Evolutionary conservation across 2,329 filamentous ascomycete genomes (phyloP).

Genomic region (Sclerotiophoma versabilis): DNA sequence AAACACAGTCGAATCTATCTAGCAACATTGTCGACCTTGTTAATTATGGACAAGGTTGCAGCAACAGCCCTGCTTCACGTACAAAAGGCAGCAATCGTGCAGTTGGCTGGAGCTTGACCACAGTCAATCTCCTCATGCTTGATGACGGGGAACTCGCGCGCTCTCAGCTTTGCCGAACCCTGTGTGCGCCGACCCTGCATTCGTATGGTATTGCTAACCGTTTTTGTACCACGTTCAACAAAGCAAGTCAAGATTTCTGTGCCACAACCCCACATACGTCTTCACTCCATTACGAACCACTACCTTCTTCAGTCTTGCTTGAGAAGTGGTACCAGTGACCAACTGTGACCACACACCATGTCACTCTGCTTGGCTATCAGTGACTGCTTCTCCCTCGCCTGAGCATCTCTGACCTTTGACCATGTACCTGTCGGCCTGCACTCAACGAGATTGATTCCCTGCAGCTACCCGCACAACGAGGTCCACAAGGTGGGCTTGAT

Average conservation of each 20-base stretch:
- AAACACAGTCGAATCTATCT: too few relatives aligned
- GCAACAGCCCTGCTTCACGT: too few relatives aligned
- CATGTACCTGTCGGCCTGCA: too few relatives aligned
- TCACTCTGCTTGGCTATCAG: not conserved
- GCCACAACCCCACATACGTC: not conserved
- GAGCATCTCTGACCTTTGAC: too few relatives aligned
- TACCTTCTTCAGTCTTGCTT: not conserved
- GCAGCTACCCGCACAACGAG: not conserved
- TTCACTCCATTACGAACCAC: not conserved
- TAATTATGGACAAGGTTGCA: too few relatives aligned
- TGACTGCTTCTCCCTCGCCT: too few relatives aligned
- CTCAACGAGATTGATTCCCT: not conserved
- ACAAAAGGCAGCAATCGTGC: not conserved
- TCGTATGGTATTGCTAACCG: not conserved
- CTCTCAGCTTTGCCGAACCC: not conserved
- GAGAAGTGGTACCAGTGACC: not conserved
- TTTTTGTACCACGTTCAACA: constrained; percentile 10
- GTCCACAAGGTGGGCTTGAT: not conserved
- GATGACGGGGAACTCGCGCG: not conserved
- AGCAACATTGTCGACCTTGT: too few relatives aligned
- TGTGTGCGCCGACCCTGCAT: not conserved
- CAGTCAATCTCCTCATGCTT: not conserved
- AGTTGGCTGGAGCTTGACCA: not conserved
- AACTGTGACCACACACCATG: not conserved
- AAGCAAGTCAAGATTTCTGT: not conserved